These are phyloP conservation scores for Leccinum subtestaceum DNA, from an alignment of 768 basidiomycete genomes.

Conservation along the genomic window DNA sequence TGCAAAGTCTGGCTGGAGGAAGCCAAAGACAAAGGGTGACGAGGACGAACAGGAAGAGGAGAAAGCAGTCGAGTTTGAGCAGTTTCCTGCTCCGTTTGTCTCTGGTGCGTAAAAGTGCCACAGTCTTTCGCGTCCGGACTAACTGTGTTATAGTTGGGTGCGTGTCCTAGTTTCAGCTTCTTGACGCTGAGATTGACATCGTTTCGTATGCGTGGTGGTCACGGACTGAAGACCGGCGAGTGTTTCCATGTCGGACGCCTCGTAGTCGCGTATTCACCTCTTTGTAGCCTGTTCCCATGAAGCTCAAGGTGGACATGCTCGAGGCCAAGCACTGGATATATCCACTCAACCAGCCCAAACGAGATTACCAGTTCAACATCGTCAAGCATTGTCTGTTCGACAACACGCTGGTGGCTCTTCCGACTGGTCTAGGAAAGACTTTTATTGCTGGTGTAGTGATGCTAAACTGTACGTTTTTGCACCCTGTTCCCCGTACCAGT, in stretches of 20 bases:
- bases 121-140: slow-evolving; percentile 2
- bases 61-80: slow-evolving; percentile 62
- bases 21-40: slow-evolving; percentile 50
- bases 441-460: slow-evolving; percentile 97
- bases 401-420: slow-evolving; percentile 90
- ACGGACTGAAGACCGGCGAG: slow-evolving; percentile 32
- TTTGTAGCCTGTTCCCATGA: slow-evolving; percentile 69
- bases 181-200: slow-evolving; percentile 5
- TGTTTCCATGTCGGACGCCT: neutral
- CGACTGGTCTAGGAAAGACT: slow-evolving; percentile 96
- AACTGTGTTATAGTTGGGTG: slow-evolving; percentile 48
- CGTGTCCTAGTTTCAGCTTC: slow-evolving; percentile 25
- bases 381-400: slow-evolving; percentile 82
- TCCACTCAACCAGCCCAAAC: slow-evolving; percentile 82
- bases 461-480: slow-evolving; percentile 73
- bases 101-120: slow-evolving; percentile 45
- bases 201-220: neutral
- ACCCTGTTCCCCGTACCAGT: neutral
- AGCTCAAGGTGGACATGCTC: slow-evolving; percentile 70
- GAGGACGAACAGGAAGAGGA: slow-evolving; percentile 61
- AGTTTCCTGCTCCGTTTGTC: slow-evolving; percentile 80
- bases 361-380: slow-evolving; percentile 95
- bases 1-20: slow-evolving; percentile 73
- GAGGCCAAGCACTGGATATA: slow-evolving; percentile 87
- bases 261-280: neutral